Evolutionary conservation across 2,329 filamentous ascomycete genomes (phyloP), one percentile per base, ranked within the genome.

Genomic region (Pseudofabraea citricarpa): DNA sequence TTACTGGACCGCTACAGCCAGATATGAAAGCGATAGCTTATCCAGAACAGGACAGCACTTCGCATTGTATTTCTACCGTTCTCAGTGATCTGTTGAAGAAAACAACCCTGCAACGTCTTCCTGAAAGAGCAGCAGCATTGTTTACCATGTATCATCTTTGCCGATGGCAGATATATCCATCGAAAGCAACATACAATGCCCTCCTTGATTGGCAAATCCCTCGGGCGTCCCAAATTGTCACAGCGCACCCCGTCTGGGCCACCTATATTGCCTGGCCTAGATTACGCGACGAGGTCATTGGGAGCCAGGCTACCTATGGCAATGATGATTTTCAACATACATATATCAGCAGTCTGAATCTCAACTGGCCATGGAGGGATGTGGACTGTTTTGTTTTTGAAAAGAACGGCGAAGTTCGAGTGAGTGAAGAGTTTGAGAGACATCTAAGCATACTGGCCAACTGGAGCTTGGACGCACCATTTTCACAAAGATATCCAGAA

Each of bases 241-340:
- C 41, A 61, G 15, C 57, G 20, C 59, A 58, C 27, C 63, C 64
- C 1, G 57, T 59, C 1, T 58, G 59, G 46, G 57, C 47, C 6
- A 22, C n/a, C 21, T 29, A 63, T 59, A 55, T 69, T 23, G 56
- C 63, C 10, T 65, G 61, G 60, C 54, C 56, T 19, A 53, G 57
- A 26, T 49, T 69, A 20, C 62, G 64, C 44, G 61, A 64, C 40
- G 58, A 54, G 31, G 54, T 64, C 36, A 64, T 66, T 19, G 53
- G 60, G 36, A 59, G 60, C 18, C 66, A 64, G 44, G 55, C 59
- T 13, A 39, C 58, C 4, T 70, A 69, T 43, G 60, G 58, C 31
- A 68, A 60, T 6, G 56, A 59, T 3, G 64, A 68, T 40, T 68
- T 68, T 33, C 56, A 58, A 31, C 54, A 56, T 41, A 36, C 63